Base-by-base conservation (phyloP, 805 yeast genomes). In the Wickerhamiella qilinensis region DNA sequence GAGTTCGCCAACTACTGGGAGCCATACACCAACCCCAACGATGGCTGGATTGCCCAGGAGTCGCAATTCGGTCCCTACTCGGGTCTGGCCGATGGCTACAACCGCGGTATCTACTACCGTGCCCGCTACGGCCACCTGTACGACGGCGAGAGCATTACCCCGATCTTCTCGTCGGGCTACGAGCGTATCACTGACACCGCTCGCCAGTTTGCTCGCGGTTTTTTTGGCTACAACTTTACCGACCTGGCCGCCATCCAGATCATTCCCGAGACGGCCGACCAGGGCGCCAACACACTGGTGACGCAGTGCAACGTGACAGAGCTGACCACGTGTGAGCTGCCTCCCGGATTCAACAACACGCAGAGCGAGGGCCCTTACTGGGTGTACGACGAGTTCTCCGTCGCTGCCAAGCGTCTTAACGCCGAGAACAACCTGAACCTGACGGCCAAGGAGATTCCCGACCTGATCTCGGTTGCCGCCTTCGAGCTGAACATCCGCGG, bases 91-190 rank as follows among this genome's bases (percentile, higher is more conserved):
- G 67, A 69, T 42, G 70, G 69, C 45, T 57, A 53, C 48, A 53
- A 54, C 35, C 69, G 68, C 45, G 85, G 84, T 25, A 52, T 56
- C 14, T 42, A 56, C 20, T 63, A 71, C 51, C 60, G 75, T 49
- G 43, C 59, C 5, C 64, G 64, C 37, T 77, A 77, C 54, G 59
- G 63, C 15, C 55, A 62, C 36, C 61, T 77, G 35, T 67, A 61
- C 52, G 54, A 61, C 30, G 52, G 50, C 2, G 50, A 53, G 22
- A 34, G 58, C 3, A 41, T 49, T 3, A 52, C 74, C 21, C 73
- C 71, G 6, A 60, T 77, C 27, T 77, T 74, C 51, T 53, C 73
- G 4, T 67, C 77, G 12, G 69, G 69, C 36, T 67, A 69, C 33
- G 65, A 67, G 42, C 64, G 84, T 44, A 70, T 46, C 17, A 43